phyloP scores from a whole-genome alignment of 805 yeast genomes.

The Candida dajiaensis region DNA sequence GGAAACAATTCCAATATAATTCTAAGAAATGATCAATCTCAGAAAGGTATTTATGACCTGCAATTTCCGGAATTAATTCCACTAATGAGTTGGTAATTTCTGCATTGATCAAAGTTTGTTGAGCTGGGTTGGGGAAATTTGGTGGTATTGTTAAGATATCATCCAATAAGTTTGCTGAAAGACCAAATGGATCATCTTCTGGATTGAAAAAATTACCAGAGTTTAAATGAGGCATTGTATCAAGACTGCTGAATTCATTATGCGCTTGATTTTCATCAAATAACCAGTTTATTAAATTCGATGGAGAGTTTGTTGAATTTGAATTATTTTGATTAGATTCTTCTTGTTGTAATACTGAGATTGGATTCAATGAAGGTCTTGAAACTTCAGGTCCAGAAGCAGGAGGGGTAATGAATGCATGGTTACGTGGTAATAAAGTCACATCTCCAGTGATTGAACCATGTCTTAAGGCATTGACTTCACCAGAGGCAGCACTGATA shows the following conservation, averaged over 20 bases:
- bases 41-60: conserved; percentile 16
- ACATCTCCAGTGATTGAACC: conserved; percentile 8
- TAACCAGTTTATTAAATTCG: conserved; percentile 23
- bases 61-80: conserved; percentile 17
- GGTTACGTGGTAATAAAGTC: background rate
- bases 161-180: conserved; percentile 21
- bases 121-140: conserved; percentile 25
- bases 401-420: background rate
- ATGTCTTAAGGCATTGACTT: conserved; percentile 19
- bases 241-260: conserved; percentile 5
- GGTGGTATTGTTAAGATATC: conserved; percentile 26
- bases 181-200: conserved; percentile 26
- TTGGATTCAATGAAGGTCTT: background rate
- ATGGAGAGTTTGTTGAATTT: conserved; percentile 16
- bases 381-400: background rate
- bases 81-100: conserved; percentile 16
- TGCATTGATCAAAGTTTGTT: conserved; percentile 22
- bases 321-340: conserved; percentile 8
- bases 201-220: conserved; percentile 23
- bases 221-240: conserved; percentile 14
- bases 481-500: conserved; percentile 26
- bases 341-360: background rate
- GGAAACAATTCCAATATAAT: conserved; percentile 24
- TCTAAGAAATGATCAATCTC: conserved; percentile 22
- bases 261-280: conserved; percentile 21